Conservation (phyloP, 169 alveolate genomes). For the Cardiosporidium cionae region DNA sequence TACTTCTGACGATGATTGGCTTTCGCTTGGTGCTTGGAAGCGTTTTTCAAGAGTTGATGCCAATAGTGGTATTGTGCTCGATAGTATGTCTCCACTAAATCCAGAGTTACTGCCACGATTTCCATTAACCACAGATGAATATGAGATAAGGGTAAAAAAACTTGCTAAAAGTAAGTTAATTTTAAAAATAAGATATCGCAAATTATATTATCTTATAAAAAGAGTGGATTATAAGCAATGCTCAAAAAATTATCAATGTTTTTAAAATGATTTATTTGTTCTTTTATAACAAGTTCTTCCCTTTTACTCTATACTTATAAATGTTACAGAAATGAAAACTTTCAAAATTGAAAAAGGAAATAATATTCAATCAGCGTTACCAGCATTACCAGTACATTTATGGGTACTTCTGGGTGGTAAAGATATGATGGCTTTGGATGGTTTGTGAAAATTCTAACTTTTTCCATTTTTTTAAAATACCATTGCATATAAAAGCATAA, state of each 20-base stretch:
- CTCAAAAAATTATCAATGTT: too few relatives aligned
- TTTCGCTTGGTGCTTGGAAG: constrained; percentile 18
- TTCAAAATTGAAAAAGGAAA: too few relatives aligned
- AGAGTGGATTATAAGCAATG: not conserved
- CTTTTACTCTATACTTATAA: too few relatives aligned
- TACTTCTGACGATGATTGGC: constrained; percentile 31
- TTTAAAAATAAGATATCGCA: not conserved
- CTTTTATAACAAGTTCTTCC: too few relatives aligned
- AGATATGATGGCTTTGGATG: constrained; percentile 30
- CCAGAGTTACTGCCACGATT: constrained; percentile 1
- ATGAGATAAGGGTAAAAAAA: not conserved
- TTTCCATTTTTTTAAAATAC: too few relatives aligned
- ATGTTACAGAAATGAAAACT: too few relatives aligned
- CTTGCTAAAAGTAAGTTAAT: not conserved
- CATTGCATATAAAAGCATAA: too few relatives aligned
- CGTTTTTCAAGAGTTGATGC: not conserved
- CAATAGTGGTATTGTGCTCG: not conserved
- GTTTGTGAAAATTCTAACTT: constrained; percentile 6
- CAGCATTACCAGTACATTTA: constrained; percentile 25
- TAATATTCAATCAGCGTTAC: too few relatives aligned
- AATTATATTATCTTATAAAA: not conserved
- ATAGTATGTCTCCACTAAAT: constrained; percentile 16
- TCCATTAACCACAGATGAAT: not conserved
- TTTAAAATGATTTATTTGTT: too few relatives aligned
- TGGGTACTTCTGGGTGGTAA: constrained; percentile 27